Evolutionary conservation across 768 basidiomycete genomes (phyloP), one percentile per base, ranked within the genome.

Genomic region (Suillus tomentosus): DNA sequence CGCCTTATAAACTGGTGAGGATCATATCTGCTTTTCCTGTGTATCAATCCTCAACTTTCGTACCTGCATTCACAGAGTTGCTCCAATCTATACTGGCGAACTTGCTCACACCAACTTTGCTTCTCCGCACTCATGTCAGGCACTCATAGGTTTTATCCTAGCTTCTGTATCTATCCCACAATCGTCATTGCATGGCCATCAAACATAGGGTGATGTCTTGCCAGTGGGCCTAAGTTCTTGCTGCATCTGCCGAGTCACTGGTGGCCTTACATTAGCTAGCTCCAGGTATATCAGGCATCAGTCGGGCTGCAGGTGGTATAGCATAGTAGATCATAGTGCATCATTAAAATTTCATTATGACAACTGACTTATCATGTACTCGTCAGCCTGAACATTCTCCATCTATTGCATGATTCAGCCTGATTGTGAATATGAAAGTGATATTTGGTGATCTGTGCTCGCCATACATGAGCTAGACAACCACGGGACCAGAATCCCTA

Each of bases 61-160:
- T 92, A n/a, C 86, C 88, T 0, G 82, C 86, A 7, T 92, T 94
- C 68, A 77, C 77, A 9, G 77, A 79, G 24, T 75, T 90, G 14
- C 78, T 94, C 14, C 85, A 85, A 3, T 86, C 87, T 6, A 78
- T 94, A 45, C 77, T 93, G n/a, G 72, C 79, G 31, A 85, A 84
- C 64, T 78, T 94, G 19, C 82, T 91, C 9, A 88, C 87, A 3
- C 82, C 85, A 1, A 90, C 87, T 1, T 76, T 90, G 8, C 73
- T 77, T n/a, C 78, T 93, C 53, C 88, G 91, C 14, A 76, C 82
- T 0, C 88, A 90, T 89, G 88, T 54, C 85, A 91, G 68, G 91
- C 92, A 0, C 81, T 93, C 0, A 85, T 89, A 22, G 90, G 91
- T 3, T 81, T 91, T 37, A 87, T 85, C 4, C 71, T 84, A 10